Conservation (phyloP, 169 alveolate genomes). For the Eimeria necatrix region DNA sequence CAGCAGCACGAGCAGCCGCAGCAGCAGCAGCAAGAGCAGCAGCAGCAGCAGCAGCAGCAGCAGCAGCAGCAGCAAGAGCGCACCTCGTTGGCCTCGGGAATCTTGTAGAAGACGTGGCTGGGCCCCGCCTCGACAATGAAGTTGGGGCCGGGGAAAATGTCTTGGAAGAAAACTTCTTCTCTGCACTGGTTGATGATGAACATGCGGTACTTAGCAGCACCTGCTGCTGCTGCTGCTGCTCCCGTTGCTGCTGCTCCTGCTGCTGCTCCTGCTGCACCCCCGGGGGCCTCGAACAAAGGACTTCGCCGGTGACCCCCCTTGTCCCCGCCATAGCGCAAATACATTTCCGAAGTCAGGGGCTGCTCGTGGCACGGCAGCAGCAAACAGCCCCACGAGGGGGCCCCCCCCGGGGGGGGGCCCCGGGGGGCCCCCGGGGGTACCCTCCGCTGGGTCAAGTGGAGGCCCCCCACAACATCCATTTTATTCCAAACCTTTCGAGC, state of each 20-base stretch:
- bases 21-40: neutral
- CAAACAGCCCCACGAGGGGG: conserved; percentile 41
- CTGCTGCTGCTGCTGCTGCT: conserved; percentile 47
- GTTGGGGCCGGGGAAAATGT: conserved; percentile 13
- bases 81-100: conserved; percentile 13
- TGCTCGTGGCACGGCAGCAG: conserved; percentile 9
- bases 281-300: neutral
- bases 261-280: neutral
- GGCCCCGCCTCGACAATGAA: conserved; percentile 60
- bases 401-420: neutral
- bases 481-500: neutral
- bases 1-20: conserved; percentile 46
- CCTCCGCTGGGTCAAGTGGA: conserved; percentile 16
- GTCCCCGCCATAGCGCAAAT: neutral
- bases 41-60: conserved; percentile 24
- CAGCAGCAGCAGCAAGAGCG: conserved; percentile 12
- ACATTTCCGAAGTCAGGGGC: neutral
- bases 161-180: conserved; percentile 57
- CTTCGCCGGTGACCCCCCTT: neutral
- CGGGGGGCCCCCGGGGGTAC: neutral
- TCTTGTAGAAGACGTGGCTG: conserved; percentile 40
- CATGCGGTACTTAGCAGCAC: conserved; percentile 35
- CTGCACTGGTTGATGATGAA: conserved; percentile 55
- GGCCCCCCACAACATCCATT: conserved; percentile 39
- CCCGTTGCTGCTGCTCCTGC: neutral